A percentile compares a stretch with the other conserved stretches of the same genome.
Conservation (phyloP, 2,329 filamentous ascomycete genomes). For the Fusarium sp. region DNA sequence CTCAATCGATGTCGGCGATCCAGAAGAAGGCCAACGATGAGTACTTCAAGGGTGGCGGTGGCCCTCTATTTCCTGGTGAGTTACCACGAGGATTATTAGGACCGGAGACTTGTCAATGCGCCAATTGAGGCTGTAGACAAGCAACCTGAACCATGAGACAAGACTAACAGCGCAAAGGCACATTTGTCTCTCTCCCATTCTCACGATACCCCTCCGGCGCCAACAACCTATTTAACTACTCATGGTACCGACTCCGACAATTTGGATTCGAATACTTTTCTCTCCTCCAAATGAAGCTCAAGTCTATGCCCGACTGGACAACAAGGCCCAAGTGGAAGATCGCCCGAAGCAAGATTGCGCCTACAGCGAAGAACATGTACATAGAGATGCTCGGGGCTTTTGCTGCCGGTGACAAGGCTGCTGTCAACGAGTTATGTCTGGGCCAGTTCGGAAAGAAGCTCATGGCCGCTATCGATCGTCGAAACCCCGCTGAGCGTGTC, state of each 20-base stretch:
- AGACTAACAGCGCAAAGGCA: slow-evolving; percentile 50
- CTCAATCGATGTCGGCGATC: slow-evolving; percentile 46
- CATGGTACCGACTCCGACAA: slow-evolving; percentile 50
- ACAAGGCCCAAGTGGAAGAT: slow-evolving; percentile 57
- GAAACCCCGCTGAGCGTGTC: slow-evolving; percentile 57
- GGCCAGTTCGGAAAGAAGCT: slow-evolving; percentile 63
- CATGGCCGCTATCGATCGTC: slow-evolving; percentile 61
- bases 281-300: slow-evolving; percentile 53
- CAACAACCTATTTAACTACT: slow-evolving; percentile 49
- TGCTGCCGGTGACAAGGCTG: slow-evolving; percentile 64
- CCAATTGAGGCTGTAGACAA: slow-evolving; percentile 7
- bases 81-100: slow-evolving; percentile 3
- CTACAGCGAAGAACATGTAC: slow-evolving; percentile 69
- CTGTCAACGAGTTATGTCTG: slow-evolving; percentile 65
- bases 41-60: slow-evolving; percentile 48
- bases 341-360: slow-evolving; percentile 54
- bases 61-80: slow-evolving; percentile 50
- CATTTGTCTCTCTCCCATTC: slow-evolving; percentile 59
- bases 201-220: slow-evolving; percentile 47
- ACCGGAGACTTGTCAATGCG: background rate
- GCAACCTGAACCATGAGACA: background rate
- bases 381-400: slow-evolving; percentile 69
- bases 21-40: slow-evolving; percentile 47
- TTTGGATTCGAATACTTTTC: slow-evolving; percentile 50
- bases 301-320: slow-evolving; percentile 58